These are phyloP conservation scores for Pleurotus tuoliensis DNA, from an alignment of 768 basidiomycete genomes.

Conservation along the genomic window DNA sequence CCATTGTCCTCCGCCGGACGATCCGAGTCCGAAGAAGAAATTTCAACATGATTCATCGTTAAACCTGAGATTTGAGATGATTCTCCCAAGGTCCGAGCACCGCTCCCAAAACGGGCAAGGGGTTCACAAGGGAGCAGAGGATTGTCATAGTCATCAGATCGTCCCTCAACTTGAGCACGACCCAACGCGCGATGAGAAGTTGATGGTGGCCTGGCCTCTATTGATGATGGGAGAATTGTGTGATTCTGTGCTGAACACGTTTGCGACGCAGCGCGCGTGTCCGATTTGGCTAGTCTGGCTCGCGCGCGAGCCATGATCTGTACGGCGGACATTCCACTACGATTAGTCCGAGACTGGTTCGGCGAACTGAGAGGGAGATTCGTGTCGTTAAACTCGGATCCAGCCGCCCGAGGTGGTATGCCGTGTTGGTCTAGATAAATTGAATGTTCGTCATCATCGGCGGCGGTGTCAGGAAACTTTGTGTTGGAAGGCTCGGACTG, in stretches of 20 bases:
- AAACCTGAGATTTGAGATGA: neutral
- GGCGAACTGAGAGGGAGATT: too few relatives aligned
- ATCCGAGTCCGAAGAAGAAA: neutral
- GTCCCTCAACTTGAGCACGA: neutral
- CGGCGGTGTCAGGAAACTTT: neutral
- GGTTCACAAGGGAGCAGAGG: neutral
- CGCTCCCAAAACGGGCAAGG: neutral
- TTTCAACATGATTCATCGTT: constrained; percentile 10
- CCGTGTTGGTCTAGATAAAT: neutral
- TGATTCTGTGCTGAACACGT: neutral
- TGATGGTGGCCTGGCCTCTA: neutral
- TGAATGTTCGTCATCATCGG: neutral
- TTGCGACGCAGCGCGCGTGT: neutral
- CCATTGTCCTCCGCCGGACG: neutral
- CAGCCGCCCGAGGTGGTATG: constrained; percentile 10
- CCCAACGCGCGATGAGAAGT: neutral
- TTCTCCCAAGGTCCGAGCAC: neutral
- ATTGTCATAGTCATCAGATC: constrained; percentile 1
- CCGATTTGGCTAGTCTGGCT: constrained; percentile 15
- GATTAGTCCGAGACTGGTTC: neutral
- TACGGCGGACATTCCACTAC: neutral
- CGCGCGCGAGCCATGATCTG: constrained; percentile 19
- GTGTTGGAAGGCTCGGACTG: neutral
- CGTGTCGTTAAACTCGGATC: constrained; percentile 11
- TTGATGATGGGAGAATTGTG: constrained; percentile 1